These are phyloP conservation scores for Nemophila menziesii DNA, from an alignment of 257 asterid genomes.

Conservation along the genomic window DNA sequence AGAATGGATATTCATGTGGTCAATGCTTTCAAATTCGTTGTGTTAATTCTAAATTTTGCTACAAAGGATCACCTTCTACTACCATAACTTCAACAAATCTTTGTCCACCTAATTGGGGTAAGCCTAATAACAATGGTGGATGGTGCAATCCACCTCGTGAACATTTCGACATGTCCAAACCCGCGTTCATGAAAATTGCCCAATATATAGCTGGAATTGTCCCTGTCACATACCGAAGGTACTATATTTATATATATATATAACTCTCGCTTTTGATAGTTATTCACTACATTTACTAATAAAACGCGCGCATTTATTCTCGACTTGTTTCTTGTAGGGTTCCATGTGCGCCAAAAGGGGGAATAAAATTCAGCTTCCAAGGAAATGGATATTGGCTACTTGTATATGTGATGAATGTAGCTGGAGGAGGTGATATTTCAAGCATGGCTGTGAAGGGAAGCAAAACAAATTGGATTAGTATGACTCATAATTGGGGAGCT, in stretches of 20 bases:
- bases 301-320: too few relatives aligned
- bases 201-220: slow-evolving; percentile 21
- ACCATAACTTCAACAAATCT: slow-evolving; percentile 27
- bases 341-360: slow-evolving; percentile 36
- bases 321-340: slow-evolving; percentile 25
- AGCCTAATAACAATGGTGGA: slow-evolving; percentile 23
- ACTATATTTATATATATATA: neutral
- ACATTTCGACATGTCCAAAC: slow-evolving; percentile 28
- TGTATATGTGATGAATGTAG: slow-evolving; percentile 75
- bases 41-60: slow-evolving; percentile 12
- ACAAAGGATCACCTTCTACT: slow-evolving; percentile 11
- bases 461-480: slow-evolving; percentile 58
- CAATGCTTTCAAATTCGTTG: slow-evolving; percentile 27
- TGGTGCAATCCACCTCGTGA: slow-evolving; percentile 36
- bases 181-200: slow-evolving; percentile 25
- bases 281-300: neutral
- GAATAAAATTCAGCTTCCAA: slow-evolving; percentile 43
- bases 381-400: slow-evolving; percentile 81
- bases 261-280: too few relatives aligned
- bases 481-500: slow-evolving; percentile 98
- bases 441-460: slow-evolving; percentile 69
- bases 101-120: slow-evolving; percentile 26
- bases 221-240: slow-evolving; percentile 24
- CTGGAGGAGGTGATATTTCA: slow-evolving; percentile 56
- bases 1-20: slow-evolving; percentile 24